Evolutionary conservation across 805 yeast species (phyloP).

Genomic region (Wickerhamomyces chaumierensis): DNA sequence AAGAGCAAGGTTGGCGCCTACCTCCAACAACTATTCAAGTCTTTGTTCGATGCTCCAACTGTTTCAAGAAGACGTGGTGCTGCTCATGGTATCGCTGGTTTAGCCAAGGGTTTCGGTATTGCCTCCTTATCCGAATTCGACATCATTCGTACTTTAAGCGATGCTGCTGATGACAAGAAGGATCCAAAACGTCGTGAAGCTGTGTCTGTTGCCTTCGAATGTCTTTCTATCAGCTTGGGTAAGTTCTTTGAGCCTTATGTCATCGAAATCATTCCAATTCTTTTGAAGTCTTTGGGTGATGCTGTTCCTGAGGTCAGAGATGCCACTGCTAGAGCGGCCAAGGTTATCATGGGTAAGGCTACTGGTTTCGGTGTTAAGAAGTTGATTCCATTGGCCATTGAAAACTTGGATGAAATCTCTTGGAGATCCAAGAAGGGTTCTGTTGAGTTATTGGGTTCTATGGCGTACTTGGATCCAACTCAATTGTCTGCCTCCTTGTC

Average conservation of each 20-base stretch:
- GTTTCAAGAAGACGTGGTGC: conserved; percentile 68
- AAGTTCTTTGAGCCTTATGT: conserved; percentile 88
- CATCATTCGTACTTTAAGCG: conserved; percentile 60
- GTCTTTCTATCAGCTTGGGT: conserved; percentile 68
- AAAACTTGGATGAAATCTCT: conserved; percentile 74
- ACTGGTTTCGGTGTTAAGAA: conserved; percentile 88
- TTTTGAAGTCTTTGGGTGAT: conserved; percentile 80
- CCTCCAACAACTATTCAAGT: conserved; percentile 46
- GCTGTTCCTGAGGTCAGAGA: conserved; percentile 73
- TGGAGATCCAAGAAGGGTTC: conserved; percentile 98
- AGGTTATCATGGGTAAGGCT: conserved; percentile 79
- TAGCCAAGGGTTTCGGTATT: conserved; percentile 85
- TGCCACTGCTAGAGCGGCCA: conserved; percentile 81
- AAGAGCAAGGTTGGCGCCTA: conserved; percentile 38
- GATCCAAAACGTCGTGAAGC: conserved; percentile 71
- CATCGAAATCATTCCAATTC: conserved; percentile 72
- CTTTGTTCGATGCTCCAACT: conserved; percentile 40
- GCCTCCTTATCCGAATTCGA: conserved; percentile 65
- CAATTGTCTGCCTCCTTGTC: conserved; percentile 86
- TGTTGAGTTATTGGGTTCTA: conserved; percentile 89
- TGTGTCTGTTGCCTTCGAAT: conserved; percentile 77
- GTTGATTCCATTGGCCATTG: conserved; percentile 82
- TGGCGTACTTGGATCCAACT: conserved; percentile 95
- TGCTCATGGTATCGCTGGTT: conserved; percentile 92
- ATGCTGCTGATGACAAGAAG: conserved; percentile 82